These are phyloP conservation scores for Coemansia aciculifera DNA, from an alignment of 192 early-diverging fungal genomes.

Conservation along the genomic window DNA sequence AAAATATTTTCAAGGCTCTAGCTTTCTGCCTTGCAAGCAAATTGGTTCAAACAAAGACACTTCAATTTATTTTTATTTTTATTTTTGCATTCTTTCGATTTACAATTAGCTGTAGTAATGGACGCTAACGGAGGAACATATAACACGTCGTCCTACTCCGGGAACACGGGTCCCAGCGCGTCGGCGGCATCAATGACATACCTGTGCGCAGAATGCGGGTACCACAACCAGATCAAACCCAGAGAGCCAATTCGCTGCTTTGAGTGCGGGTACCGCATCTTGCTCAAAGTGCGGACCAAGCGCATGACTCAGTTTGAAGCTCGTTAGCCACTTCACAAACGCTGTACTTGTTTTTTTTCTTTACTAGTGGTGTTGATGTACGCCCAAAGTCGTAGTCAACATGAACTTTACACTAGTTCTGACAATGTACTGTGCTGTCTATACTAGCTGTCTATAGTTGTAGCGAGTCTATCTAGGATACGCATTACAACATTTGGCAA, in stretches of 20 bases:
- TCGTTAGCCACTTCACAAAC: conserved; percentile 58
- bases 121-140: conserved; percentile 7
- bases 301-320: conserved; percentile 98
- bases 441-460: not conserved
- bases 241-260: conserved; percentile 95
- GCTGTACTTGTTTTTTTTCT: not conserved
- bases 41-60: too few species aligned
- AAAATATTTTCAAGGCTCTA: conserved; percentile 13
- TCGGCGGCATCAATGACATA: conserved; percentile 24
- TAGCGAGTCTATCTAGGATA: too few species aligned
- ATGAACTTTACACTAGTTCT: not conserved
- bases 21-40: not conserved
- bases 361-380: not conserved
- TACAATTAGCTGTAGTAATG: not conserved
- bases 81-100: not conserved
- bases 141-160: not conserved
- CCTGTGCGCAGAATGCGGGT: conserved; percentile 69
- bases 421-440: not conserved
- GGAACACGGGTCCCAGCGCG: not conserved
- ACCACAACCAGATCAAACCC: conserved; percentile 89
- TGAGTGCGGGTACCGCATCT: conserved; percentile 93
- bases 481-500: not conserved
- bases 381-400: not conserved
- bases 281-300: conserved; percentile 95
- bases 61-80: not conserved